Base-by-base conservation (phyloP, 345 rosid genomes). In the Mallotus nudiflorus region DNA sequence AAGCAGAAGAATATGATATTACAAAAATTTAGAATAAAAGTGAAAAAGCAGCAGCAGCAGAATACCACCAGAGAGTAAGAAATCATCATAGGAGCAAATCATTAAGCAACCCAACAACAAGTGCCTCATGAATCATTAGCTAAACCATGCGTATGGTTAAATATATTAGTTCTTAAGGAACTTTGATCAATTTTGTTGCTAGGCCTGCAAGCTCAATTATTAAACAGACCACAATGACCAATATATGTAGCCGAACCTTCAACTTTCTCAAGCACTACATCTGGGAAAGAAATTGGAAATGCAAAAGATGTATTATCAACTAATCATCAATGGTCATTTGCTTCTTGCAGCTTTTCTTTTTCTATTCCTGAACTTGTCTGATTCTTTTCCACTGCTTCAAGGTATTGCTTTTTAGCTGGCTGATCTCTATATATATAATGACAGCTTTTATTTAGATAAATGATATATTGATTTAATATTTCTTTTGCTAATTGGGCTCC, bases 41-140 rank as follows among this genome's bases (percentile, higher is more conserved):
- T 28, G 5, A 28, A 64, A 46, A 46, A 27, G 46, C 11, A 42
- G 55, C 15, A 9, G 39, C 25, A 65, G 24, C 27, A 29, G 54
- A n/a, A 42, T 4, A 18, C 15, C 24, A 52, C 15, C 18, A 6
- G 24, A 6, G 24, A 44, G 49, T 28, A 22, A 62, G 59, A 45
- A 28, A 65, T 31, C 49, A 82, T 76, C 48, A 64, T 66, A 16
- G 63, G 55, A 70, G 65, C 67, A 29, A 63, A 74, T 80, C 73
- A 78, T 84, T 61, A 61, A 44, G 27, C 56, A 58, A 27, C 62
- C 53, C 69, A 66, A 62, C 68, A 60, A 54, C 51, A 20, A 25
- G 50, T 50, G 77, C 19, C 75, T 82, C 76, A 54, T 50, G 77
- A 22, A 77, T 82, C 77, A 77, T 82, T 71, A 50, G 27, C 77